Evolutionary conservation across 768 basidiomycete species (phyloP).

Genomic region (Tylopilus intermedius): DNA sequence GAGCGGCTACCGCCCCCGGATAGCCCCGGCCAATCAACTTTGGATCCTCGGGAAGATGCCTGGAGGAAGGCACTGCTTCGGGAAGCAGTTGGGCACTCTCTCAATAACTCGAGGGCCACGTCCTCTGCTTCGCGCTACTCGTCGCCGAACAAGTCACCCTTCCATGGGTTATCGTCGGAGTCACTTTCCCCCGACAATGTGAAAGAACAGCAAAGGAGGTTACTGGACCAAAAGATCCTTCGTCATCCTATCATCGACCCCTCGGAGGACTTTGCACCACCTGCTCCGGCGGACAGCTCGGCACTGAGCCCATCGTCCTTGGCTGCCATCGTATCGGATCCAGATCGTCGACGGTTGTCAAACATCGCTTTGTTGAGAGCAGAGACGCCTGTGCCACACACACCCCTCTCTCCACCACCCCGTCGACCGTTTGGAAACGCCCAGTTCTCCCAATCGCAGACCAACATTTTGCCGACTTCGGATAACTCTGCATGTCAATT

Average conservation of each 20-base stretch:
- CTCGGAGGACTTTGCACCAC: slow-evolving; percentile 29
- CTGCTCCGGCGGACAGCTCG: slow-evolving; percentile 10
- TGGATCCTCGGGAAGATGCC: slow-evolving; percentile 53
- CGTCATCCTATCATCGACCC: slow-evolving; percentile 35
- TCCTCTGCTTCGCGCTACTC: slow-evolving; percentile 32
- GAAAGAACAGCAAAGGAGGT: slow-evolving; percentile 23
- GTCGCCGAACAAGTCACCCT: slow-evolving; percentile 33
- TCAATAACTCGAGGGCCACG: slow-evolving; percentile 53
- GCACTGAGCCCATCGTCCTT: slow-evolving; percentile 8
- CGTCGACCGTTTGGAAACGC: slow-evolving; percentile 39
- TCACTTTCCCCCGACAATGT: slow-evolving; percentile 17
- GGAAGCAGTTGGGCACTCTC: slow-evolving; percentile 74
- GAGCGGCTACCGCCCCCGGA: slow-evolving; percentile 64
- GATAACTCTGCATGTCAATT: slow-evolving; percentile 6
- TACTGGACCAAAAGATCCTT: slow-evolving; percentile 43
- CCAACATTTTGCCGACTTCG: slow-evolving; percentile 35
- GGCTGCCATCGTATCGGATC: slow-evolving; percentile 18
- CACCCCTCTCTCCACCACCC: slow-evolving; percentile 65
- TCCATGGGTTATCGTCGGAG: slow-evolving; percentile 20
- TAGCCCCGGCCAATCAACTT: slow-evolving; percentile 55
- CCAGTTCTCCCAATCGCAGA: slow-evolving; percentile 55
- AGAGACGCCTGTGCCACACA: slow-evolving; percentile 61
- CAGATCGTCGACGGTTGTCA: slow-evolving; percentile 34
- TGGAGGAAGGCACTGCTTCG: slow-evolving; percentile 77
- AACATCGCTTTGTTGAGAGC: slow-evolving; percentile 52